Evolutionary conservation across 208 protist genomes (phyloP).

Genomic region (Trypanosoma melophagium): DNA sequence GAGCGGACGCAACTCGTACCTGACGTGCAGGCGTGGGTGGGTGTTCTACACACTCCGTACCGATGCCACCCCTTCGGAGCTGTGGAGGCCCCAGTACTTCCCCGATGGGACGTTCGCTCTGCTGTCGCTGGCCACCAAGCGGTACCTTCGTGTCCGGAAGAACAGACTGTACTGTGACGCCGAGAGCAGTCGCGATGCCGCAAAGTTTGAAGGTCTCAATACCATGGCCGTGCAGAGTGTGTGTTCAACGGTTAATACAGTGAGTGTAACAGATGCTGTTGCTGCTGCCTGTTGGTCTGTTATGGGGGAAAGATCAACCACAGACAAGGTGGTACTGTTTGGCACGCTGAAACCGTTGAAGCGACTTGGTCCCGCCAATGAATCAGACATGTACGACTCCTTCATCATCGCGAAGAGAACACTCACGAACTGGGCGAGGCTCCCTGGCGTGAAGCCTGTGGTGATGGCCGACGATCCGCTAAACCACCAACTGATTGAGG

Average conservation of each 20-base stretch:
- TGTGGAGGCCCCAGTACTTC: not conserved
- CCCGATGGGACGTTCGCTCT: not conserved
- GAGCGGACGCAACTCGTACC: not conserved
- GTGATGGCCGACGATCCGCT: conserved; percentile 12
- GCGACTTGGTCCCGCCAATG: not conserved
- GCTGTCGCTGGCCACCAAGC: not conserved
- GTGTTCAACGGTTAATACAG: not conserved
- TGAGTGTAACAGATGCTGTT: not conserved
- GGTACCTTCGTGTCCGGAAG: not conserved
- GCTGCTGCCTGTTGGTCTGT: not conserved
- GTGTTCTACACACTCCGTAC: not conserved
- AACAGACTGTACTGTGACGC: not conserved
- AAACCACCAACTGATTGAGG: not conserved
- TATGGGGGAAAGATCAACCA: not conserved
- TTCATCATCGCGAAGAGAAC: conserved; percentile 14
- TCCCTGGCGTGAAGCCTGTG: conserved; percentile 15
- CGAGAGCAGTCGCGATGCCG: too few species aligned
- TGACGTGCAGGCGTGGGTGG: not conserved
- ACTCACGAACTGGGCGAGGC: conserved; percentile 23
- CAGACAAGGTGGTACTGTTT: not conserved
- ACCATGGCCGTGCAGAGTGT: not conserved
- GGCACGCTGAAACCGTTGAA: conserved; percentile 25
- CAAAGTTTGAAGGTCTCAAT: too few species aligned
- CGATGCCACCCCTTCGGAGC: conserved; percentile 3
- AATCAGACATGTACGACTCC: conserved; percentile 12